These are phyloP conservation scores for Ciborinia camelliae DNA, from an alignment of 2,329 filamentous ascomycete species.

Conservation along the genomic window DNA sequence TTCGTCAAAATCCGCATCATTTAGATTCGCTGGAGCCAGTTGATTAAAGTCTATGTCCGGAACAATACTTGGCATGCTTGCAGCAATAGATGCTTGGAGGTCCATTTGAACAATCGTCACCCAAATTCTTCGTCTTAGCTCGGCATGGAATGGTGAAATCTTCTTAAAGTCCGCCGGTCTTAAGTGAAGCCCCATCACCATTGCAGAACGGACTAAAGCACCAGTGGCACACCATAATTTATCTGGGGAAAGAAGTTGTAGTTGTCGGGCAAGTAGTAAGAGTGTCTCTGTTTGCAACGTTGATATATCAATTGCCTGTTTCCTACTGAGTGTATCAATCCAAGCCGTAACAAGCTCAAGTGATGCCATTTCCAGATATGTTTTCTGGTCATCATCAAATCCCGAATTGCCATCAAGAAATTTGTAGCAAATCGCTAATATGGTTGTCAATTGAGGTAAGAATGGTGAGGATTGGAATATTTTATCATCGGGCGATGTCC, in stretches of 20 bases:
- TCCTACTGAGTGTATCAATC: constrained; percentile 19
- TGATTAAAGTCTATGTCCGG: constrained; percentile 48
- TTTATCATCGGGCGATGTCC: constrained; percentile 30
- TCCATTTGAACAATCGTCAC: constrained; percentile 52
- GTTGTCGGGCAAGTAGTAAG: constrained; percentile 19
- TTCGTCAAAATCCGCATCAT: constrained; percentile 23
- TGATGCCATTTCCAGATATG: constrained; percentile 20
- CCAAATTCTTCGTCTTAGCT: constrained; percentile 55
- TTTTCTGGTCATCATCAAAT: constrained; percentile 13
- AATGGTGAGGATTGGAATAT: constrained; percentile 16
- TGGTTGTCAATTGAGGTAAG: constrained; percentile 21
- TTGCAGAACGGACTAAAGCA: constrained; percentile 49
- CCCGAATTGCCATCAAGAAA: constrained; percentile 10
- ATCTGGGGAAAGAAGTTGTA: constrained; percentile 17
- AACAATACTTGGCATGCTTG: constrained; percentile 50
- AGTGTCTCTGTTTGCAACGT: constrained; percentile 21
- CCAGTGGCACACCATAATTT: constrained; percentile 38
- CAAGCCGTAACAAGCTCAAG: constrained; percentile 19
- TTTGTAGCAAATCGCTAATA: constrained; percentile 20
- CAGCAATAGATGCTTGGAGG: constrained; percentile 48
- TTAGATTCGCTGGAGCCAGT: constrained; percentile 46
- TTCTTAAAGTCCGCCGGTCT: constrained; percentile 49
- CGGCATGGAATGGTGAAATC: constrained; percentile 47
- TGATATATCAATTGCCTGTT: constrained; percentile 20
- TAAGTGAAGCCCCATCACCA: constrained; percentile 55